Evolutionary conservation across 805 yeast genomes (phyloP), one percentile per base, ranked within the genome.

Genomic region (Wickerhamiella brachini): DNA sequence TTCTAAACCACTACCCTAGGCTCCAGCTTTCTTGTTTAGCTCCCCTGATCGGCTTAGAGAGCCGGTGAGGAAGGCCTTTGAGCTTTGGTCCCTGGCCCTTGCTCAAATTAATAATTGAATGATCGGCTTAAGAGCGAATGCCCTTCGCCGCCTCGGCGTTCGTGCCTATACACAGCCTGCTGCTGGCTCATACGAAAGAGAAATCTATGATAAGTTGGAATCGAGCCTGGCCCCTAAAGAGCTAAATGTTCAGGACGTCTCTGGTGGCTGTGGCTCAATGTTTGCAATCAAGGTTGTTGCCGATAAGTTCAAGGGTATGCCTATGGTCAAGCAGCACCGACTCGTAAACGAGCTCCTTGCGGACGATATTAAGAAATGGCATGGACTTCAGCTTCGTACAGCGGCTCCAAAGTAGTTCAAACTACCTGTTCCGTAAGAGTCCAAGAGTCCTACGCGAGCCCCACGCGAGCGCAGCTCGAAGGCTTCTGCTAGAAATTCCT

Each of bases 181-280:
- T 20, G 70, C 74, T 72, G 81, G 73, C 54, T 79, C 73, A 17
- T 81, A 81, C 60, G 95, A 88, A 65, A 64, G 69, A 49, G 72
- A 80, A 63, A 76, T 88, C 23, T 81, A 70, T 60, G 68, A 72
- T 23, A 78, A 78, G 51, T 69, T 88, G 41, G 60, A 71, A 10
- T 65, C 71, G 22, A 74, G 74, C 50, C 76, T 90, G 47, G 57
- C 70, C 6, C 97, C 98, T 1, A 65, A 68, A 29, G 67, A 66
- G 37, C 68, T 89, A 45, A 72, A 74, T 24, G 97, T 90, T 6
- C 71, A 74, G 56, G 97, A 90, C 63, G 80, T 90, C 8, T 81
- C 93, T 24, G 97, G 90, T 18, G 98, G 98, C 0, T 93, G 98
- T 68, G 98, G 98, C 1, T 88, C 97, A 6, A 93, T 93, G 98